Base-by-base conservation (phyloP, 257 asterid species). In the Solanum lycopersicoides region DNA sequence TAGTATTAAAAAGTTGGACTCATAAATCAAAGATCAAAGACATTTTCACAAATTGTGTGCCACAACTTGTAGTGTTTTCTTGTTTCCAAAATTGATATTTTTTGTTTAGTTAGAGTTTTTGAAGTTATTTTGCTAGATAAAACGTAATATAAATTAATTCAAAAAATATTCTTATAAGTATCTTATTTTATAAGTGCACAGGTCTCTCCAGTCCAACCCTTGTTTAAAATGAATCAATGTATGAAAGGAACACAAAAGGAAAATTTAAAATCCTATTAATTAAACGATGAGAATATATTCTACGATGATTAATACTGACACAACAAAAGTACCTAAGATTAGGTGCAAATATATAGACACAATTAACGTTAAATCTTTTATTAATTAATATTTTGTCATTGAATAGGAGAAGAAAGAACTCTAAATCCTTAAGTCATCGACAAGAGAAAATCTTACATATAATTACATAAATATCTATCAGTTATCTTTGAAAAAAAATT, bases 191-290 rank as follows among this genome's bases (percentile, higher is more conserved):
- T 65, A 3, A 65, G 0, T 1, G 1, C 1, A 37, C 7, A 6
- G 7, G 1, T 5, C 7, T 37, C 0, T 37, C 1, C 7, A 35
- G 7, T 0, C 0, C 1, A 12, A 13, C 0, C 16, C 0, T 65
- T 65, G 3, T 65, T 5, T 8, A 1, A 1, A 65, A 12, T 0
- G 3, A 4, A n/a, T 10, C 7, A 11, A 12, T 0, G 15, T n/a
- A 9, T 9, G 4, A 34, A 72, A 34, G 3, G 25, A 72, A 34
- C 79, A 16, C 23, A 71, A 71, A 71, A 34, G 44, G 41, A 53
- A 53, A 56, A 56, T 56, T 56, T 5, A 56, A 18, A 56, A 56
- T 56, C 65, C 25, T 56, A 56, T 18, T 56, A 56, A 56, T 56
- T 32, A 71, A 32, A 71, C 34, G n/a, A 11, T 21, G 20, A 39